Base-by-base conservation (phyloP, 202 grass and related monocot genomes). In the Carex sylvatica region DNA sequence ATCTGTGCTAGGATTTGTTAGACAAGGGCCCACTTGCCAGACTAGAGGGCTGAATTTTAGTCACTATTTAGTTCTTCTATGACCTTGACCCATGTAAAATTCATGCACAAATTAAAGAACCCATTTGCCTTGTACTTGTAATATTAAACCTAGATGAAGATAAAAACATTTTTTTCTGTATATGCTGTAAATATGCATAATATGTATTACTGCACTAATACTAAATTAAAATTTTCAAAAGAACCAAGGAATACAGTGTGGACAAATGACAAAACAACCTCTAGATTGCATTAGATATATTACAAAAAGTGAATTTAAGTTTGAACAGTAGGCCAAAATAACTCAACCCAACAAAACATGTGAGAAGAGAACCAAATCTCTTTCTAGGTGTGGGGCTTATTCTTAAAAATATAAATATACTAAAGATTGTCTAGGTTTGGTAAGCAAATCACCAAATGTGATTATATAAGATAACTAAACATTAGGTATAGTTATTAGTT, bases 301-400 rank as follows among this genome's bases (percentile, higher is more conserved):
- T 18, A 77, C 7, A 77, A 77, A 56, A 59, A 12, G 11, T 58
- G 52, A 77, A 76, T 76, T 59, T 35, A 77, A 59, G 51, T 56
- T 77, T 59, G 28, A 16, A 16, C 44, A 67, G 83, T 40, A 23
- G 46, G 22, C 9, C 61, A 49, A 67, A 79, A 78, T 79, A 16
- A 18, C 26, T 54, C 22, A 23, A n/a, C 73, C 73, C 36, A 49
- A 85, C 72, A 49, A 14, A 79, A 69, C 83, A 85, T 69, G 83
- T 85, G 71, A 85, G 26, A 66, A 79, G 61, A 61, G 82, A 83
- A 30, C 44, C 42, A 58, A 74, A 74, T 11, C 33, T 84, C 71
- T 59, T 69, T 55, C 26, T 47, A 46, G 54, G 60, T 70, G 82
- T 74, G 82, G 82, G 54, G 28, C 82, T 63, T n/a, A 30, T 73